phyloP scores from a whole-genome alignment of 306 rosid species.

The Albizia julibrissin region DNA sequence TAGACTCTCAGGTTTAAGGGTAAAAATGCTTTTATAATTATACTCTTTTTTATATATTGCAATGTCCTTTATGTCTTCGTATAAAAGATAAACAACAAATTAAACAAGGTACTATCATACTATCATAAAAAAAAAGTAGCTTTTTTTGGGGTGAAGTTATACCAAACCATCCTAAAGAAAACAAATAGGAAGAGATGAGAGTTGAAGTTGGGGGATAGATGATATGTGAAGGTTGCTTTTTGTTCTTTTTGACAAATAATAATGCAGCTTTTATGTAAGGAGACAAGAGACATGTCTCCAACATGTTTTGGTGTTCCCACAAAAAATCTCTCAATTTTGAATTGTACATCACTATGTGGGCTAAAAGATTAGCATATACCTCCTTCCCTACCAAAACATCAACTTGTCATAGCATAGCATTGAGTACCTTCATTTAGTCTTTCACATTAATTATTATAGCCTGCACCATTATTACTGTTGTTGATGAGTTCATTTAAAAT shows the following conservation, averaged over 20 bases:
- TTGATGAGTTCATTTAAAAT: neutral
- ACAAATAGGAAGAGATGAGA: constrained; percentile 1
- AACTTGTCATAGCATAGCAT: constrained; percentile 24
- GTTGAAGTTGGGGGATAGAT: too few relatives aligned
- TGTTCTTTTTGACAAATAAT: constrained; percentile 29
- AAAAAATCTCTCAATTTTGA: constrained; percentile 10
- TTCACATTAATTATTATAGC: constrained; percentile 29
- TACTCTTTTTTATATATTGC: too few relatives aligned
- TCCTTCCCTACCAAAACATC: constrained; percentile 9
- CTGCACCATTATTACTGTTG: constrained; percentile 27
- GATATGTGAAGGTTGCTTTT: constrained; percentile 17
- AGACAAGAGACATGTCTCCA: constrained; percentile 84
- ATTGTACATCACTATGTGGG: constrained; percentile 44
- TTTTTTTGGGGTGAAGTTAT: neutral
- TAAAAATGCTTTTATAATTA: neutral
- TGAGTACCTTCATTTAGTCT: constrained; percentile 36
- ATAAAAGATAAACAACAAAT: neutral
- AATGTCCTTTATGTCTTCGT: neutral
- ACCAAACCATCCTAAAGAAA: neutral
- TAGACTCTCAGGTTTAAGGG: neutral
- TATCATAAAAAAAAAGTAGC: neutral
- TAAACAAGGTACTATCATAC: neutral
- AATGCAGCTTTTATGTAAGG: constrained; percentile 35
- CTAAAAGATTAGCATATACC: constrained; percentile 45
- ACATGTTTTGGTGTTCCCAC: constrained; percentile 67